Conservation (phyloP, 495 filamentous ascomycete genomes). For the Talaromyces borbonicus region DNA sequence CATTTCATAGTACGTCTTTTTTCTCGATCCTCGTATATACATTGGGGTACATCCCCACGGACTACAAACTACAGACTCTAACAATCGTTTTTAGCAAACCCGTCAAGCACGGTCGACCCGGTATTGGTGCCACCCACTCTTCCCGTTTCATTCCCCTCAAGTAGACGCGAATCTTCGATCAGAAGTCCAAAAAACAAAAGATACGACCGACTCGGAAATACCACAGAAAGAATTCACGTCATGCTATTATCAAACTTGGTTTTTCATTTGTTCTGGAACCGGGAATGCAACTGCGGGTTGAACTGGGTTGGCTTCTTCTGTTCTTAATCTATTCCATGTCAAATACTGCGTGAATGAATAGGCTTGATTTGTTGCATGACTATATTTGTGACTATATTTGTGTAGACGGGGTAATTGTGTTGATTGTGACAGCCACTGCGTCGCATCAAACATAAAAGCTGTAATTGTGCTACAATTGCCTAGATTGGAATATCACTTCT, state of each 20-base stretch:
- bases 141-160: conserved; percentile 99
- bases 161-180: conserved; percentile 46
- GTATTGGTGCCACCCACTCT: conserved; percentile 99
- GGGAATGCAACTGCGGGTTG: conserved; percentile 5
- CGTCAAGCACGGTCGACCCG: conserved; percentile 99
- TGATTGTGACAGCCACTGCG: no score
- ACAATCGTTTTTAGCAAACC: conserved; percentile 62
- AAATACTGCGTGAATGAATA: conserved; percentile 4
- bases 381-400: background rate
- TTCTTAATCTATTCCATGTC: conserved; percentile 7
- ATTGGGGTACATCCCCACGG: conserved; percentile 10
- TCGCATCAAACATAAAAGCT: no score
- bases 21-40: background rate
- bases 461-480: no score
- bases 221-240: conserved; percentile 6
- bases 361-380: conserved; percentile 4
- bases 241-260: conserved; percentile 6
- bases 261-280: conserved; percentile 10
- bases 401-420: no score
- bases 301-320: conserved; percentile 1
- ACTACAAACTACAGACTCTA: conserved; percentile 21
- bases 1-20: conserved; percentile 85
- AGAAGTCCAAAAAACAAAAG: background rate
- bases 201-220: background rate
- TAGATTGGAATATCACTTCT: conserved; percentile 7